A percentile compares a stretch with the other conserved stretches of the same genome.
These are phyloP conservation scores for Eucalyptus victrix DNA, from an alignment of 345 rosid species.

Conservation along the genomic window DNA sequence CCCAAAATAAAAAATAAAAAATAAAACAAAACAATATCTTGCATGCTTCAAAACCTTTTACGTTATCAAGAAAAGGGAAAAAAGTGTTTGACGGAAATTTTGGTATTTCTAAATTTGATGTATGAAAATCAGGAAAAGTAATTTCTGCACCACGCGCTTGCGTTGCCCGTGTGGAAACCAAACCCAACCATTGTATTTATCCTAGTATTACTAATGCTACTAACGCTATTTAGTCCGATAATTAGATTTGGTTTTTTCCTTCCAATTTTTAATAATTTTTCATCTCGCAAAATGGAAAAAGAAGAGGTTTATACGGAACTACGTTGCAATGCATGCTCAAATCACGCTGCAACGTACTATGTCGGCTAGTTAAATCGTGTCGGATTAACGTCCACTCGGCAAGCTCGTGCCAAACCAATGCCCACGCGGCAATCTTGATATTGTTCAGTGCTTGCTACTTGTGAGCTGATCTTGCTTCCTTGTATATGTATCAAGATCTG, in stretches of 20 bases:
- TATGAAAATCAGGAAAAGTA: neutral
- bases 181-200: neutral
- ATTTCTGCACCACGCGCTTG: neutral
- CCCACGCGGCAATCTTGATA: neutral
- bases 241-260: neutral
- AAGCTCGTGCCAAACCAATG: neutral
- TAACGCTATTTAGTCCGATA: neutral
- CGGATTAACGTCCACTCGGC: neutral
- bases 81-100: neutral
- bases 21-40: neutral
- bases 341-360: neutral
- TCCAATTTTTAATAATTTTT: neutral
- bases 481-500: neutral
- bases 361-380: neutral
- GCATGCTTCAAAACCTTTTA: neutral
- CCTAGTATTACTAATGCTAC: neutral
- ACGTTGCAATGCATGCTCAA: neutral
- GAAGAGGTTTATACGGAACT: neutral
- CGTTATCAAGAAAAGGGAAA: neutral
- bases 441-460: no score
- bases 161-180: neutral
- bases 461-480: neutral
- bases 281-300: neutral
- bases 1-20: neutral
- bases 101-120: neutral